Conservation (phyloP, 2,329 filamentous ascomycete genomes). For the Fusarium sublunatum region DNA sequence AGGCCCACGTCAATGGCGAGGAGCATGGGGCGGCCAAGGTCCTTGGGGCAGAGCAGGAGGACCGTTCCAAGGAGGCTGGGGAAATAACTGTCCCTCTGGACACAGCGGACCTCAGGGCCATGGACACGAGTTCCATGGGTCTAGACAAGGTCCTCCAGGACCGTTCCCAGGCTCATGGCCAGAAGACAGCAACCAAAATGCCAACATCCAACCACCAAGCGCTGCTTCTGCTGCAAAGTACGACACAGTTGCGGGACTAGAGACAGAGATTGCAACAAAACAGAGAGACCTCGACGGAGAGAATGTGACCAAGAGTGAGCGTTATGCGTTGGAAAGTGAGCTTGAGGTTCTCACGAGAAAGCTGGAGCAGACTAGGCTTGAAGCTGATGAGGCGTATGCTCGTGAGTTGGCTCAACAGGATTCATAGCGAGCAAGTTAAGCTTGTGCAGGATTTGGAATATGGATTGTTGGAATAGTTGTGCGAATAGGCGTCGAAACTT, state of each 20-base stretch:
- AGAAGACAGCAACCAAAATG: slow-evolving; percentile 41
- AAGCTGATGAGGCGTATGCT: slow-evolving; percentile 62
- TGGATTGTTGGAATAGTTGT: not conserved
- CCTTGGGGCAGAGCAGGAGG: slow-evolving; percentile 19
- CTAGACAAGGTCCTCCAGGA: slow-evolving; percentile 4
- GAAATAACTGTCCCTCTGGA: slow-evolving; percentile 19
- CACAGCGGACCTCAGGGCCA: slow-evolving; percentile 12
- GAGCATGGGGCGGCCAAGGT: slow-evolving; percentile 15
- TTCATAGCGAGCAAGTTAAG: not conserved
- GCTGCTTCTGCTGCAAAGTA: slow-evolving; percentile 52
- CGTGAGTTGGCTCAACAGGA: slow-evolving; percentile 51
- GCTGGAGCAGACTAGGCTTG: slow-evolving; percentile 54
- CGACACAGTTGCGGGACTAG: slow-evolving; percentile 50
- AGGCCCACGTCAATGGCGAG: slow-evolving; percentile 7
- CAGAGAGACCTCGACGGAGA: slow-evolving; percentile 44
- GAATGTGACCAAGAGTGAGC: slow-evolving; percentile 41
- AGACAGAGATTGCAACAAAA: slow-evolving; percentile 50
- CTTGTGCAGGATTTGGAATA: not conserved
- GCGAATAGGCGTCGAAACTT: not conserved
- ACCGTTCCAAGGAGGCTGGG: slow-evolving; percentile 13
- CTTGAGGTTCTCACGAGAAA: slow-evolving; percentile 54
- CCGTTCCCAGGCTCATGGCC: slow-evolving; percentile 52
- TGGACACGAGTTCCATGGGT: slow-evolving; percentile 4
- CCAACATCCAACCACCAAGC: slow-evolving; percentile 33
- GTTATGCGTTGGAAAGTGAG: slow-evolving; percentile 48